Conservation (phyloP, 2,329 filamentous ascomycete genomes). For the Metarhizium guizhouense region DNA sequence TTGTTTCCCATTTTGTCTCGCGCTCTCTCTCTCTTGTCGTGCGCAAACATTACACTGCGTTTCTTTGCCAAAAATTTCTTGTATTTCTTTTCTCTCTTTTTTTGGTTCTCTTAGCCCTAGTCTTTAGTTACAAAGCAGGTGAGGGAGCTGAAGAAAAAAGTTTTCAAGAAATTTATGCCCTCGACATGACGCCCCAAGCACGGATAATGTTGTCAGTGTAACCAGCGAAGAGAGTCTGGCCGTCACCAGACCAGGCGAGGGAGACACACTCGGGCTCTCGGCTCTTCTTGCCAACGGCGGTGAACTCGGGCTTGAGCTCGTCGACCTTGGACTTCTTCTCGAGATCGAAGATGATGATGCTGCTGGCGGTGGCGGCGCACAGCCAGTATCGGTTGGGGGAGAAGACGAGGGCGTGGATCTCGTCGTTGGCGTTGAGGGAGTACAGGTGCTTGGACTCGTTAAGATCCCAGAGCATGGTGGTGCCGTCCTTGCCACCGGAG, state of each 20-base stretch:
- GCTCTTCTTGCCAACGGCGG: slow-evolving; percentile 97
- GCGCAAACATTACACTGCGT: neutral
- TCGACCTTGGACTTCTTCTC: slow-evolving; percentile 99
- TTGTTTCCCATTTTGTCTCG: neutral
- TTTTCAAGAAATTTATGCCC: slow-evolving; percentile 50
- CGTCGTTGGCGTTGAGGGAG: slow-evolving; percentile 97
- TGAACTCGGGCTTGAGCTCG: slow-evolving; percentile 98
- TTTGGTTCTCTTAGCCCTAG: neutral
- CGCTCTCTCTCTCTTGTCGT: neutral
- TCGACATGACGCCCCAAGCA: slow-evolving; percentile 95
- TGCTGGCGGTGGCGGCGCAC: slow-evolving; percentile 92
- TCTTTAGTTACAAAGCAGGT: slow-evolving; percentile 4
- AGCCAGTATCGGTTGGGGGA: slow-evolving; percentile 99
- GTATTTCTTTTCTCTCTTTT: neutral
- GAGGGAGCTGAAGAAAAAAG: neutral
- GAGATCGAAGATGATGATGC: slow-evolving; percentile 99
- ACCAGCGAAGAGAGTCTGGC: slow-evolving; percentile 98
- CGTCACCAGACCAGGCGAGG: slow-evolving; percentile 95
- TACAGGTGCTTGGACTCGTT: slow-evolving; percentile 99
- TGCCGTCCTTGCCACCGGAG: slow-evolving; percentile 98
- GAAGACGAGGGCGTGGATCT: slow-evolving; percentile 99
- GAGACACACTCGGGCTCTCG: slow-evolving; percentile 96
- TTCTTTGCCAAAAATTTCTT: neutral
- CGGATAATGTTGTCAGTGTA: slow-evolving; percentile 99
- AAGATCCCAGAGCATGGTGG: slow-evolving; percentile 99